A percentile compares a stretch with the other conserved stretches of the same genome.
Evolutionary conservation across 192 early-diverging fungal species (phyloP).

Genomic region (Podila clonocystis): DNA sequence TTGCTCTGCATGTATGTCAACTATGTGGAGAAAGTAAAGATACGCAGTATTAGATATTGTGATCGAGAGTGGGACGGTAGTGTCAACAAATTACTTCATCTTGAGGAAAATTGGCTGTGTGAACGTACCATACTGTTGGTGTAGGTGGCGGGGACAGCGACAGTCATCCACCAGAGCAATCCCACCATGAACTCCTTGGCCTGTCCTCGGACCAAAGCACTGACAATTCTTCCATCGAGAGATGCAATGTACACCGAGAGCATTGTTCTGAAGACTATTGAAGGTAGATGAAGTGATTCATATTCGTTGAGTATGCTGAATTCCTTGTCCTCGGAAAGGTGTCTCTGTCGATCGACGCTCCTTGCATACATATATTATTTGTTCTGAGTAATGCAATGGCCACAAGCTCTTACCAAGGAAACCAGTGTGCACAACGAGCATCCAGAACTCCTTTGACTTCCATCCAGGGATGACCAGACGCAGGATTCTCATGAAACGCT

Average conservation of each 20-base stretch:
- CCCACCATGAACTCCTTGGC: constrained; percentile 85
- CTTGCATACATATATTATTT: not conserved
- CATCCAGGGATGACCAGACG: constrained; percentile 89
- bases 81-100: not conserved
- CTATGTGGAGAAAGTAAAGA: constrained; percentile 17
- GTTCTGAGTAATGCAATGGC: not conserved
- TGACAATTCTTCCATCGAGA: constrained; percentile 86
- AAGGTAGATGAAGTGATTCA: not conserved
- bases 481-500: constrained; percentile 73
- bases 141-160: constrained; percentile 95
- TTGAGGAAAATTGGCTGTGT: not conserved
- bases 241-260: constrained; percentile 92
- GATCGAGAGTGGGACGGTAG: not conserved
- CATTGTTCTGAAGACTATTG: constrained; percentile 82
- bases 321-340: too few species aligned
- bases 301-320: not conserved
- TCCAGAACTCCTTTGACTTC: constrained; percentile 83
- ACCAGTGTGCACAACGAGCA: constrained; percentile 84
- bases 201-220: constrained; percentile 79
- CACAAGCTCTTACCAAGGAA: constrained; percentile 68
- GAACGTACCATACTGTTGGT: constrained; percentile 88
- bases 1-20: constrained; percentile 81
- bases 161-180: constrained; percentile 91
- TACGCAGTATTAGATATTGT: not conserved
- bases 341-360: not conserved